Conservation (phyloP, 176 grass and related monocot genomes). For the Metroxylon sagu region DNA sequence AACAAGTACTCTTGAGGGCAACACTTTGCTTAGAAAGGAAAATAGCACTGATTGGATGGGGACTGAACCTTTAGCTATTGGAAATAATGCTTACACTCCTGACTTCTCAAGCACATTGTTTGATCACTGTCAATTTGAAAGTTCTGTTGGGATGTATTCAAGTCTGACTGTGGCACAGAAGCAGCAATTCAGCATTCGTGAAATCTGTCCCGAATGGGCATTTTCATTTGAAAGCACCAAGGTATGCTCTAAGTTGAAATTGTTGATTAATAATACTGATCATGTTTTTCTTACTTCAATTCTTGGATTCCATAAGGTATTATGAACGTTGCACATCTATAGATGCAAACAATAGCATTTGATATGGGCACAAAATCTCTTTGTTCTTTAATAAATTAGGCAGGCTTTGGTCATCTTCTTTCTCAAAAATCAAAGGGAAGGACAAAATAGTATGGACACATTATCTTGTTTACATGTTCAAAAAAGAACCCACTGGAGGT, state of each 20-base stretch:
- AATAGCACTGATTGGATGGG: conserved; percentile 49
- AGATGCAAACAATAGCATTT: too few species aligned
- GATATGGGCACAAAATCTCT: too few species aligned
- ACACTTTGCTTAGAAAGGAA: conserved; percentile 1
- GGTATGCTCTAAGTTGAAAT: conserved; percentile 33
- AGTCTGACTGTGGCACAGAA: conserved; percentile 38
- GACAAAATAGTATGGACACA: too few species aligned
- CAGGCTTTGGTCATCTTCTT: too few species aligned
- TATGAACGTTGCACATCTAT: too few species aligned
- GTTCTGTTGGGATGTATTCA: conserved; percentile 29
- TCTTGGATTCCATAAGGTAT: too few species aligned
- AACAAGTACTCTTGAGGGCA: conserved; percentile 14
- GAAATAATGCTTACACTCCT: conserved; percentile 22
- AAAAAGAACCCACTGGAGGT: too few species aligned
- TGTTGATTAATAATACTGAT: too few species aligned
- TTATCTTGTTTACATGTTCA: too few species aligned
- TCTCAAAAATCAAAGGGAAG: too few species aligned
- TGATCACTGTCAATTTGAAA: conserved; percentile 44
- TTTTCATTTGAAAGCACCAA: conserved; percentile 77
- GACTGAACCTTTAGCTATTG: conserved; percentile 22
- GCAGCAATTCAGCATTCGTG: conserved; percentile 54
- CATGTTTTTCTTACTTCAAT: too few species aligned
- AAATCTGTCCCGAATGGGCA: conserved; percentile 97
- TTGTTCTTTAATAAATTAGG: too few species aligned
- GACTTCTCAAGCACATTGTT: conserved; percentile 43